A percentile compares a stretch with the other conserved stretches of the same genome.
Evolutionary conservation across 306 rosid genomes (phyloP).

Genomic region (Fragaria iinumae): DNA sequence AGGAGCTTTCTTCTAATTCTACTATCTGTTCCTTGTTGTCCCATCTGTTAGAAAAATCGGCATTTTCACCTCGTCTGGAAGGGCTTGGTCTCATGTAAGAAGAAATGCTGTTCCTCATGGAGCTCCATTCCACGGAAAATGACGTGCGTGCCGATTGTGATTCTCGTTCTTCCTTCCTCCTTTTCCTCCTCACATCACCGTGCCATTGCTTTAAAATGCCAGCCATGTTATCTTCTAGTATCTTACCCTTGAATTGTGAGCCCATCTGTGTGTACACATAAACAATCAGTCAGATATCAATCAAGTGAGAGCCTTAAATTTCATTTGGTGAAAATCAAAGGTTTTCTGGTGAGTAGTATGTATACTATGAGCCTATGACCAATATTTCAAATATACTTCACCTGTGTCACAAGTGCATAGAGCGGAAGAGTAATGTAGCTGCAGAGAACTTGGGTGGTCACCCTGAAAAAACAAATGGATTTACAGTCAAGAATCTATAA

Average conservation of each 20-base stretch:
- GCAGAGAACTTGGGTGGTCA: conserved; percentile 34
- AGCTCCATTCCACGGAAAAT: conserved; percentile 32
- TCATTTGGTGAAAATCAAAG: not conserved
- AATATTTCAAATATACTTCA: not conserved
- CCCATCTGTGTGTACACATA: conserved; percentile 38
- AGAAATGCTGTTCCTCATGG: conserved; percentile 19
- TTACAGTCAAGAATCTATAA: not conserved
- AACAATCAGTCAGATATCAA: not conserved
- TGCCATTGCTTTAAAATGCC: conserved; percentile 33
- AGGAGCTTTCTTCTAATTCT: conserved; percentile 13
- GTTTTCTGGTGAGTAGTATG: not conserved
- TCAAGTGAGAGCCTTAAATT: not conserved
- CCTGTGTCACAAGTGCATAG: conserved; percentile 48
- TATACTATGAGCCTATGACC: not conserved
- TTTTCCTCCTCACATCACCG: conserved; percentile 33
- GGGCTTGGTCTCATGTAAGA: conserved; percentile 3
- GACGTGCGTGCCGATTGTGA: conserved; percentile 17
- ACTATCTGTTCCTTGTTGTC: conserved; percentile 14
- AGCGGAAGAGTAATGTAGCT: conserved; percentile 46
- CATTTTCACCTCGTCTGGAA: conserved; percentile 15
- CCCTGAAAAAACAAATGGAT: conserved; percentile 20
- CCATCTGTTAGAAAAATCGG: not conserved
- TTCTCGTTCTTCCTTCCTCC: conserved; percentile 23
- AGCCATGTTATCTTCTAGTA: conserved; percentile 31
- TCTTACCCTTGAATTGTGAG: conserved; percentile 38